Conservation (phyloP, 1,284 basidiomycete genomes). For the Inonotus obliquus region DNA sequence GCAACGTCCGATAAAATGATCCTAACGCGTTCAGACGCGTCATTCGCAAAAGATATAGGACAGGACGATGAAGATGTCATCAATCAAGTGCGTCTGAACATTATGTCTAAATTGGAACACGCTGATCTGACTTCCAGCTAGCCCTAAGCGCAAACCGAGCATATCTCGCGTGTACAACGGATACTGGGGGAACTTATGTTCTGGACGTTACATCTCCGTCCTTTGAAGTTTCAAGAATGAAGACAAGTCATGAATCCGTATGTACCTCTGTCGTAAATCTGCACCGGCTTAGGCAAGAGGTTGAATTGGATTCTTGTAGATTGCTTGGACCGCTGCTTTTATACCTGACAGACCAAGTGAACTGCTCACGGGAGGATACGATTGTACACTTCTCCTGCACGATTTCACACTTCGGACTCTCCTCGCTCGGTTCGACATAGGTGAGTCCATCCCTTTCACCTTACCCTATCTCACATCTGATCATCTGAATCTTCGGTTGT, state of each 20-base stretch:
- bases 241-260: slow-evolving; percentile 57
- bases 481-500: no score
- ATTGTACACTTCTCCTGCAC: slow-evolving; percentile 61
- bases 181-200: slow-evolving; percentile 62
- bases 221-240: slow-evolving; percentile 48
- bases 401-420: slow-evolving; percentile 54
- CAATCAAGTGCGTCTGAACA: slow-evolving; percentile 53
- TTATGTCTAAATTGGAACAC: slow-evolving; percentile 6
- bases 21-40: slow-evolving; percentile 44
- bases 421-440: slow-evolving; percentile 54
- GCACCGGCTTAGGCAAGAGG: slow-evolving; percentile 9
- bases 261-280: slow-evolving; percentile 24
- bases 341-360: slow-evolving; percentile 65
- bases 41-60: slow-evolving; percentile 38
- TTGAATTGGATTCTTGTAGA: slow-evolving; percentile 36
- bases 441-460: slow-evolving; percentile 34
- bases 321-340: slow-evolving; percentile 63
- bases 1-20: slow-evolving; percentile 37
- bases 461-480: background rate
- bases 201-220: slow-evolving; percentile 48
- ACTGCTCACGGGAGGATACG: slow-evolving; percentile 73
- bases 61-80: slow-evolving; percentile 53
- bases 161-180: slow-evolving; percentile 62
- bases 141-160: slow-evolving; percentile 49
- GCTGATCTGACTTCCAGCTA: slow-evolving; percentile 47